A percentile compares a stretch with the other conserved stretches of the same genome.
These are phyloP conservation scores for Aspergillus novoparasiticus DNA, from an alignment of 2,329 filamentous ascomycete species.

Conservation along the genomic window DNA sequence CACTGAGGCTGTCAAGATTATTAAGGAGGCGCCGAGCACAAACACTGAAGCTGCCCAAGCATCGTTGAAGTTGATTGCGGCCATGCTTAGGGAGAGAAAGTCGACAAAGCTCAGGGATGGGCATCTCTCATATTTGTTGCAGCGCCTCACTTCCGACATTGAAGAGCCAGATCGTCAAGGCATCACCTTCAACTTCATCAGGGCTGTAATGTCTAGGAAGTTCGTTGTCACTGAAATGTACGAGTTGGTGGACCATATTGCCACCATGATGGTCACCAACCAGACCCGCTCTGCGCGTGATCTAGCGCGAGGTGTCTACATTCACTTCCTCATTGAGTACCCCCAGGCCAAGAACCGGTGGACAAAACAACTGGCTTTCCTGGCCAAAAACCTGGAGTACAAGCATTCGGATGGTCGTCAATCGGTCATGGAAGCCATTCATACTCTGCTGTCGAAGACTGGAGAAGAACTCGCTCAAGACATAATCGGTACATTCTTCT, in stretches of 20 bases:
- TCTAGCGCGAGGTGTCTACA: conserved; percentile 83
- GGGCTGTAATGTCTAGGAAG: conserved; percentile 81
- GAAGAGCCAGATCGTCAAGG: conserved; percentile 92
- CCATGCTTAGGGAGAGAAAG: conserved; percentile 78
- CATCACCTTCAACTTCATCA: conserved; percentile 90
- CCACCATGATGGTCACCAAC: conserved; percentile 93
- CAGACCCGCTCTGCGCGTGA: conserved; percentile 87
- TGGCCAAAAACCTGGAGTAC: conserved; percentile 89
- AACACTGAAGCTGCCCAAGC: conserved; percentile 84
- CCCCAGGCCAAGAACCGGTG: conserved; percentile 88
- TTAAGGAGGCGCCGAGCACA: conserved; percentile 76
- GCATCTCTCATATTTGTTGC: conserved; percentile 79
- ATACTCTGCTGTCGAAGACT: conserved; percentile 83
- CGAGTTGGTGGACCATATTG: conserved; percentile 85
- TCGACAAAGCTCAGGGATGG: conserved; percentile 76
- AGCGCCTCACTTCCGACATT: conserved; percentile 81
- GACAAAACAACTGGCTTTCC: conserved; percentile 84
- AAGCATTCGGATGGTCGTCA: conserved; percentile 84
- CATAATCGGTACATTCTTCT: conserved; percentile 77
- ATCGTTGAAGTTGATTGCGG: conserved; percentile 82
- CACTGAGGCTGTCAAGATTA: conserved; percentile 78
- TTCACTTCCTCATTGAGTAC: conserved; percentile 93
- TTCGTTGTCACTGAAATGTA: conserved; percentile 87
- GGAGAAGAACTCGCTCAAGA: conserved; percentile 81
- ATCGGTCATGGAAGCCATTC: conserved; percentile 89